These are phyloP conservation scores for Xylariaceae sp. DNA, from an alignment of 2,329 filamentous ascomycete species.

Conservation along the genomic window DNA sequence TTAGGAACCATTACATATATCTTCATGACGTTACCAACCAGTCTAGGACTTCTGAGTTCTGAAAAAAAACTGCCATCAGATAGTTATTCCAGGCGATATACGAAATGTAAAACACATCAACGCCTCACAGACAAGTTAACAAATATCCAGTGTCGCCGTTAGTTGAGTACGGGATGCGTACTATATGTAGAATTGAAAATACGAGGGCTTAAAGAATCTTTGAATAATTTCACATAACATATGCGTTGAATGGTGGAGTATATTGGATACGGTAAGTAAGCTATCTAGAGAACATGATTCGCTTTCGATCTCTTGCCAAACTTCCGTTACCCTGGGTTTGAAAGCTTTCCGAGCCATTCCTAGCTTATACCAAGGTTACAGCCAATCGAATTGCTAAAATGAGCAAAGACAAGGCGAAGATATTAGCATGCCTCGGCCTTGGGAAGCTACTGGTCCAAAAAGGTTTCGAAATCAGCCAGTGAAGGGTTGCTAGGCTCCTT, in stretches of 20 bases:
- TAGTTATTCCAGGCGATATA: too few relatives aligned
- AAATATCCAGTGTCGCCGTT: too few relatives aligned
- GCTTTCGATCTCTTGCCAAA: slow-evolving; percentile 25
- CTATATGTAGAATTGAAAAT: background rate
- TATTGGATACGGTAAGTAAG: slow-evolving; percentile 20
- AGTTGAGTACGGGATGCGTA: background rate
- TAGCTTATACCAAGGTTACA: slow-evolving; percentile 29
- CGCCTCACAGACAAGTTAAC: background rate
- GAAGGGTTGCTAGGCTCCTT: slow-evolving; percentile 19
- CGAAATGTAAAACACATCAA: too few relatives aligned
- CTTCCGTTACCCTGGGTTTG: slow-evolving; percentile 27
- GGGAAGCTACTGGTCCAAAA: slow-evolving; percentile 21
- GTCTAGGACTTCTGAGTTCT: too few relatives aligned
- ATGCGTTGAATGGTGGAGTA: slow-evolving; percentile 11
- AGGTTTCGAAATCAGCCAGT: slow-evolving; percentile 24
- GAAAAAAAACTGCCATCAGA: too few relatives aligned
- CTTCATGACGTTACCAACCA: too few relatives aligned
- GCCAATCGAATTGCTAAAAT: slow-evolving; percentile 22
- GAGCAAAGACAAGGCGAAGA: slow-evolving; percentile 21
- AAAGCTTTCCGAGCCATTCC: slow-evolving; percentile 21
- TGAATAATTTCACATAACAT: background rate
- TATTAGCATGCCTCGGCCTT: slow-evolving; percentile 17
- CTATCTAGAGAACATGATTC: slow-evolving; percentile 21
- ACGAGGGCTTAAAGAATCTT: background rate
- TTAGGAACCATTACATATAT: too few relatives aligned